Base-by-base conservation (phyloP, 2,329 filamentous ascomycete genomes). In the Alternaria rosae region DNA sequence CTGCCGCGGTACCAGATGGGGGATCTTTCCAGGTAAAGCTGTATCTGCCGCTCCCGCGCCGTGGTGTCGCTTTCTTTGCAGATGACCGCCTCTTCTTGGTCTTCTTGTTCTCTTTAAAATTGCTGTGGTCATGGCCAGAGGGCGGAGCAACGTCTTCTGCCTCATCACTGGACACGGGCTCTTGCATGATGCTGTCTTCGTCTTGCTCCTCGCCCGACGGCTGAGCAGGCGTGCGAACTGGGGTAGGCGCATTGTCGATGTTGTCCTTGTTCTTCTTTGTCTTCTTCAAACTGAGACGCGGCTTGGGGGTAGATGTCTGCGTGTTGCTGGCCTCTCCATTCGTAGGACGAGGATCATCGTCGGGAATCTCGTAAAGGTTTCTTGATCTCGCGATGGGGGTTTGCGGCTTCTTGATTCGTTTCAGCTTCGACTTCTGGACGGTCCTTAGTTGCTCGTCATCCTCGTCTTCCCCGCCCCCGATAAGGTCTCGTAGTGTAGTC, bases 1-100 rank as follows among this genome's bases (percentile, higher is more conserved):
- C 68, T n/a, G 66, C 70, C 15, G 68, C 21, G 62, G 54, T 4
- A 45, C 23, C 15, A 9, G 17, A 41, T 11, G 30, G 23, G 7
- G 23, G 8, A 13, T 51, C 35, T 3, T 25, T 51, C 35, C 62
- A 61, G 3, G 58, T 25, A 3, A 26, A 17, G 20, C 6, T 21
- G 28, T 41, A 32, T 23, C 56, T 23, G 32, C 26, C 52, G 23
- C 52, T 45, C 13, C 30, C 42, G 6, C 52, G 52, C 20, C n/a
- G 13, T 11, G 41, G 26, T 32, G 13, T 54, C 0, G 52, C 13
- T 10, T 54, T 44, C 17, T 12, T 20, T 3, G 41, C 26, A 45
- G 47, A 28, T 32, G 43, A 32, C 4, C 6, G 15, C 28, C 26
- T 28, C 35, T 28, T 6, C 44, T 26, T 28, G 6, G 8, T 53